Evolutionary conservation across 2,329 filamentous ascomycete species (phyloP).

Genomic region (Aureobasidium leucospermi): DNA sequence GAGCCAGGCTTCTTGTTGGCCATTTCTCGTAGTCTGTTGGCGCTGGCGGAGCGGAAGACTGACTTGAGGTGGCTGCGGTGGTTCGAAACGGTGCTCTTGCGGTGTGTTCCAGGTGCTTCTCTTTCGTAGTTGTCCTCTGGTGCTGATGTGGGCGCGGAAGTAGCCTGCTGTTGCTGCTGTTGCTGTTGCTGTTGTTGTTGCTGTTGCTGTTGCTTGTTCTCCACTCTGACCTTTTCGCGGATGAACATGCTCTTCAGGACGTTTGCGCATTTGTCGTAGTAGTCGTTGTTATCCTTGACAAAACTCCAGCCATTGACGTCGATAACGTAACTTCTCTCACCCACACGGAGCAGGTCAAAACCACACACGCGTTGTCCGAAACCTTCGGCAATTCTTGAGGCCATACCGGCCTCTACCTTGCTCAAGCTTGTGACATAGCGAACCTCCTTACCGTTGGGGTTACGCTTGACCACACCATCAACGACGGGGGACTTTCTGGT

Average conservation of each 20-base stretch:
- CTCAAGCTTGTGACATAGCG: conserved; percentile 85
- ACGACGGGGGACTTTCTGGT: conserved; percentile 96
- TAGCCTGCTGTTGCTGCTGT: neutral
- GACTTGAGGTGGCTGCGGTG: conserved; percentile 46
- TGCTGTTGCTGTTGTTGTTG: conserved; percentile 13
- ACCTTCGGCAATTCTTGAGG: conserved; percentile 78
- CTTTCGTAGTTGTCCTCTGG: conserved; percentile 20
- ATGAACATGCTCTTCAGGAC: conserved; percentile 87
- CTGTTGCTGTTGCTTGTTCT: conserved; percentile 26
- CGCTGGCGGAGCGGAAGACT: conserved; percentile 58
- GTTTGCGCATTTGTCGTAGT: conserved; percentile 83
- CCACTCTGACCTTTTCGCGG: conserved; percentile 61
- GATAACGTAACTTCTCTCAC: conserved; percentile 90
- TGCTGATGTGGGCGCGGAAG: conserved; percentile 17
- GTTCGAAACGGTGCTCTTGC: conserved; percentile 28
- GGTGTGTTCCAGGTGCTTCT: conserved; percentile 16
- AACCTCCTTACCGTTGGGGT: conserved; percentile 94
- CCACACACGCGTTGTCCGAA: conserved; percentile 95
- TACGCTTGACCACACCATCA: conserved; percentile 88
- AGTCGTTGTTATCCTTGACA: conserved; percentile 98
- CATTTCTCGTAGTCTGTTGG: conserved; percentile 48
- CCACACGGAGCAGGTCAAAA: conserved; percentile 84
- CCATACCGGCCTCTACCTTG: conserved; percentile 74
- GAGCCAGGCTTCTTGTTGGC: conserved; percentile 34
- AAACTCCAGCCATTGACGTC: conserved; percentile 99